phyloP scores from a whole-genome alignment of 2,329 filamentous ascomycete genomes.

The Colletotrichum ledebouriae region DNA sequence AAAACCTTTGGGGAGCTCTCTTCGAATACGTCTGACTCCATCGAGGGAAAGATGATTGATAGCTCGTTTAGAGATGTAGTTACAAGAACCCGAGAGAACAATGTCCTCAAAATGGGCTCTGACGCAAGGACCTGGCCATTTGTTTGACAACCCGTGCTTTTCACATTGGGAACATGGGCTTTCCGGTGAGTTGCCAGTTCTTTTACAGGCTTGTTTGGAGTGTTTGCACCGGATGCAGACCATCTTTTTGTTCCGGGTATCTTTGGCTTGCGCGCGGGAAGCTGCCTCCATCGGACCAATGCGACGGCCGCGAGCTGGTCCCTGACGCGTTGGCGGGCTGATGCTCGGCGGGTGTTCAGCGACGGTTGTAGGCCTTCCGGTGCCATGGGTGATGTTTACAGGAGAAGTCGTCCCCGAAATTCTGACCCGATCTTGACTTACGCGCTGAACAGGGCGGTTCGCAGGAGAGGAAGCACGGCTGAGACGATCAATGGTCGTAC shows the following conservation, averaged over 20 bases:
- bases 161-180: conserved; percentile 35
- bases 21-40: conserved; percentile 51
- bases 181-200: conserved; percentile 21
- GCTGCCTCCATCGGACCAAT: conserved; percentile 33
- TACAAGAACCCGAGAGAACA: conserved; percentile 58
- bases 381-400: conserved; percentile 15
- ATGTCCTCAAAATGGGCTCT: conserved; percentile 58
- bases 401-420: neutral
- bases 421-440: neutral
- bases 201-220: conserved; percentile 35
- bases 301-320: conserved; percentile 33
- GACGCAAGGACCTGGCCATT: conserved; percentile 51
- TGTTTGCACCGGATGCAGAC: conserved; percentile 43
- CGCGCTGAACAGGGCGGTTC: neutral
- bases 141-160: conserved; percentile 25
- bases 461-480: neutral
- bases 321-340: conserved; percentile 1
- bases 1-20: conserved; percentile 56
- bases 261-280: conserved; percentile 34
- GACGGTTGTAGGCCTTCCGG: neutral
- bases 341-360: neutral
- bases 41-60: conserved; percentile 56
- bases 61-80: conserved; percentile 60
- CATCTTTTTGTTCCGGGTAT: conserved; percentile 40
- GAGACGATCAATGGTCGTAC: neutral